phyloP scores from a whole-genome alignment of 2,329 filamentous ascomycete species.

The Monascus ruber region DNA sequence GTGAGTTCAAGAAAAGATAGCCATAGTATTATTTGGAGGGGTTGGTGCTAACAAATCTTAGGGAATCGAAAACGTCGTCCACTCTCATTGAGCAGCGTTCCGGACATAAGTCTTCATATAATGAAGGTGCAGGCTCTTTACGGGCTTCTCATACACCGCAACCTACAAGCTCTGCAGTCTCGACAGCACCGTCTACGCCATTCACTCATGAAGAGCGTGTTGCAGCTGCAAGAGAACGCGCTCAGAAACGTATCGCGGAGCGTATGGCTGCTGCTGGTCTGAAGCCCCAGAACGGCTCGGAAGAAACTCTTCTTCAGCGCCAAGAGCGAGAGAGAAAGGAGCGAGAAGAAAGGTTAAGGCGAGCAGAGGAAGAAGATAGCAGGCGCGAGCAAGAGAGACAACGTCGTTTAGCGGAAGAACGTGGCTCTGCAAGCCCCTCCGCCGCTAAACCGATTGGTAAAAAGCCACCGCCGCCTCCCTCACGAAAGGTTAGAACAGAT shows the following conservation, averaged over 20 bases:
- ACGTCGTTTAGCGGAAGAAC: constrained; percentile 68
- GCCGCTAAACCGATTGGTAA: constrained; percentile 45
- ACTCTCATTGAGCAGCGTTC: constrained; percentile 39
- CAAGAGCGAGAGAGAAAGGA: constrained; percentile 81
- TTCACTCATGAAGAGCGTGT: constrained; percentile 88
- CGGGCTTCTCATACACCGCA: constrained; percentile 32
- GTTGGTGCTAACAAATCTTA: constrained; percentile 9
- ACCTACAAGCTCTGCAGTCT: constrained; percentile 30
- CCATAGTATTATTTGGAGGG: constrained; percentile 4
- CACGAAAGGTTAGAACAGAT: constrained; percentile 56
- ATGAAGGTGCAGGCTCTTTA: constrained; percentile 18
- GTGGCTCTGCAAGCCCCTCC: constrained; percentile 48
- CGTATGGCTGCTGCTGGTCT: constrained; percentile 86
- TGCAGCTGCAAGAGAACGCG: constrained; percentile 93
- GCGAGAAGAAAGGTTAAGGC: constrained; percentile 70
- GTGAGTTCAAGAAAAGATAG: constrained; percentile 22
- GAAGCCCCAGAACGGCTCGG: constrained; percentile 65
- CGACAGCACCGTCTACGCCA: constrained; percentile 67
- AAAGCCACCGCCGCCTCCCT: constrained; percentile 60
- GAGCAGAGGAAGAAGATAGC: constrained; percentile 90
- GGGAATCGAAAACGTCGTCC: constrained; percentile 44
- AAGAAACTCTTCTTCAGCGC: constrained; percentile 72
- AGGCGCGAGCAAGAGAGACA: constrained; percentile 80
- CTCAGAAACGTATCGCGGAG: constrained; percentile 93
- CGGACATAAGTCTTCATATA: constrained; percentile 39